Evolutionary conservation across 768 basidiomycete species (phyloP).

Genomic region (Exsudoporus frostii): DNA sequence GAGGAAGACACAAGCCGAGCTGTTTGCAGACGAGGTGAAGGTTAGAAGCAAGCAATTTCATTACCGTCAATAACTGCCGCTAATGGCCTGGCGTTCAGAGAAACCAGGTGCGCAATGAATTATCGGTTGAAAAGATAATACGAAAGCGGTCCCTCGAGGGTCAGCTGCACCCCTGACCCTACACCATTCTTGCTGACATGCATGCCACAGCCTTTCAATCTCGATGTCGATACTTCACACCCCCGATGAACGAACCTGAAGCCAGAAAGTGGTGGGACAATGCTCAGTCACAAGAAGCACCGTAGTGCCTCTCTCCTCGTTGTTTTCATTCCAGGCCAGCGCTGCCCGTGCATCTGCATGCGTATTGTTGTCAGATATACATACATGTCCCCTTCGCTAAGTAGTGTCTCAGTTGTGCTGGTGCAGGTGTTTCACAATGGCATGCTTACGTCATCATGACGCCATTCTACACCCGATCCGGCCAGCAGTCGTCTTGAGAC

Average conservation of each 20-base stretch:
- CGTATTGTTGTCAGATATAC: conserved; percentile 7
- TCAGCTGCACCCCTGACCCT: conserved; percentile 32
- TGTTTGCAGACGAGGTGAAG: conserved; percentile 70
- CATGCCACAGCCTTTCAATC: conserved; percentile 62
- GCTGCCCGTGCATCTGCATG: conserved; percentile 14
- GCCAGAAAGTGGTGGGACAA: conserved; percentile 55
- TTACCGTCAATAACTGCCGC: conserved; percentile 29
- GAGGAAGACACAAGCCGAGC: conserved; percentile 51
- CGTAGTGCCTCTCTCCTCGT: conserved; percentile 30
- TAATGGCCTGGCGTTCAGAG: conserved; percentile 42
- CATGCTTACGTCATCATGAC: conserved; percentile 29
- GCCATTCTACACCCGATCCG: conserved; percentile 13
- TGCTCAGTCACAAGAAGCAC: conserved; percentile 33
- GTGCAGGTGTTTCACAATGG: not conserved
- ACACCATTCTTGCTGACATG: conserved; percentile 17
- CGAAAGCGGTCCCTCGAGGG: conserved; percentile 69
- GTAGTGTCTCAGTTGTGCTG: conserved; percentile 1
- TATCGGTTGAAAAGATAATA: conserved; percentile 69
- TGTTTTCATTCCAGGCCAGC: conserved; percentile 26
- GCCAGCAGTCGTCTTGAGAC: not conserved
- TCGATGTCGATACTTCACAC: conserved; percentile 76
- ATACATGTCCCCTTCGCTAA: conserved; percentile 10
- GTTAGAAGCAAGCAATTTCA: conserved; percentile 39
- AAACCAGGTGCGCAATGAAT: conserved; percentile 73
- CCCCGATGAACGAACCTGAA: conserved; percentile 58